Evolutionary conservation across 768 basidiomycete species (phyloP).

Genomic region (Ramaria rubella): DNA sequence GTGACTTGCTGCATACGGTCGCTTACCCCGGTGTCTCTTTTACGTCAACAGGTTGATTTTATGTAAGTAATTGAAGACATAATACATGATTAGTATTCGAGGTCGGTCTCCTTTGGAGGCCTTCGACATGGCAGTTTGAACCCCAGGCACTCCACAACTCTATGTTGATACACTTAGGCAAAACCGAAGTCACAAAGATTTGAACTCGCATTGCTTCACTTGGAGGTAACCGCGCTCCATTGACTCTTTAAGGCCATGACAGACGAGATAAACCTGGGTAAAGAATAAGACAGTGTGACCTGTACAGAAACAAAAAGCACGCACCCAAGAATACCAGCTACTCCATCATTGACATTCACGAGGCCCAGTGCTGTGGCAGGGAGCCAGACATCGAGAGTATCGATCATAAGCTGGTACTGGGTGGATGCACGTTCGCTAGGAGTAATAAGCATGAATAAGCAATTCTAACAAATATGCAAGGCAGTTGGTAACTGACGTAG

Average conservation of each 20-base stretch:
- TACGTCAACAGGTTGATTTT: too few species aligned
- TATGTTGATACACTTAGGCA: too few species aligned
- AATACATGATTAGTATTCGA: too few species aligned
- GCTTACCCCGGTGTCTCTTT: too few species aligned
- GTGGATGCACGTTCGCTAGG: slow-evolving; percentile 56
- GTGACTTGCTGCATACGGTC: too few species aligned
- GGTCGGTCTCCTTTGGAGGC: too few species aligned
- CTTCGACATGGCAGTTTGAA: too few species aligned
- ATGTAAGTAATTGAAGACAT: too few species aligned
- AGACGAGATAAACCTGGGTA: slow-evolving; percentile 67
- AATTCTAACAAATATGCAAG: neutral
- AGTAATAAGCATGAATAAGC: neutral
- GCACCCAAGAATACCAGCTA: slow-evolving; percentile 81
- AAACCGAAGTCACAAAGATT: too few species aligned
- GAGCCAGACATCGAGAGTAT: slow-evolving; percentile 82
- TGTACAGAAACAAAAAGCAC: slow-evolving; percentile 21
- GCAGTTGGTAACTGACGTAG: slow-evolving; percentile 31
- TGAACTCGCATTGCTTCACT: too few species aligned
- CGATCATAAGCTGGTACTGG: slow-evolving; percentile 76
- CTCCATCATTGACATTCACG: slow-evolving; percentile 74
- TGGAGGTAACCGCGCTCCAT: slow-evolving; percentile 43
- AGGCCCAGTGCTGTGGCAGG: slow-evolving; percentile 79
- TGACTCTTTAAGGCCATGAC: slow-evolving; percentile 62
- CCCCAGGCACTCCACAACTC: too few species aligned
- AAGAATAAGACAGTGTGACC: slow-evolving; percentile 8